These are phyloP conservation scores for Cercospora zeina DNA, from an alignment of 2,329 filamentous ascomycete genomes.

Conservation along the genomic window DNA sequence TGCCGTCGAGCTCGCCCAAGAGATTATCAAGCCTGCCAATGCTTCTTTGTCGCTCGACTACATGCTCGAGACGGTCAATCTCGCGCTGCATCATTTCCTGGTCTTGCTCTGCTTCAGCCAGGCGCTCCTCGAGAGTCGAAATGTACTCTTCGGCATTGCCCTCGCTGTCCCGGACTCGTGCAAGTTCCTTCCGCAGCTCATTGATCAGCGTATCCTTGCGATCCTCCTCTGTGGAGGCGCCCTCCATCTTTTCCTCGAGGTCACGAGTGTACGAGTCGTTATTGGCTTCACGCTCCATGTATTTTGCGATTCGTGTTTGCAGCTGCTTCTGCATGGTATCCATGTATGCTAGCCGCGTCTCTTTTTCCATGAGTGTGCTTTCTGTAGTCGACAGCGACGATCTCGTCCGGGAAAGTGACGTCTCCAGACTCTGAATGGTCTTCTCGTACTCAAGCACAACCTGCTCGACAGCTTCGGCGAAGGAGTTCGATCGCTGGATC, in stretches of 20 bases:
- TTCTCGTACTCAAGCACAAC: constrained; percentile 98
- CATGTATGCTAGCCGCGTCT: constrained; percentile 88
- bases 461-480: constrained; percentile 92
- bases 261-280: constrained; percentile 93
- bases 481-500: constrained; percentile 90
- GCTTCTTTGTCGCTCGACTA: constrained; percentile 91
- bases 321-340: constrained; percentile 91
- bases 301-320: constrained; percentile 84
- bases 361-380: constrained; percentile 83
- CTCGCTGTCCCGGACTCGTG: constrained; percentile 85
- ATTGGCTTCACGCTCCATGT: constrained; percentile 85
- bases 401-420: constrained; percentile 85
- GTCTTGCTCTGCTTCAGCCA: constrained; percentile 95
- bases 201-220: constrained; percentile 82
- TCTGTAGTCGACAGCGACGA: constrained; percentile 81
- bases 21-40: constrained; percentile 92
- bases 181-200: constrained; percentile 88
- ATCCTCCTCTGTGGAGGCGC: constrained; percentile 87
- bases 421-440: constrained; percentile 91
- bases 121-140: constrained; percentile 88
- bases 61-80: constrained; percentile 88
- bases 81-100: constrained; percentile 96
- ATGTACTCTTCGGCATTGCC: constrained; percentile 93
- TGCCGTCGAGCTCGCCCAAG: constrained; percentile 76
- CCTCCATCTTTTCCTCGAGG: constrained; percentile 85